A percentile compares a stretch with the other conserved stretches of the same genome.
These are phyloP conservation scores for Multifurca ochricompacta DNA, from an alignment of 768 basidiomycete genomes.

Conservation along the genomic window DNA sequence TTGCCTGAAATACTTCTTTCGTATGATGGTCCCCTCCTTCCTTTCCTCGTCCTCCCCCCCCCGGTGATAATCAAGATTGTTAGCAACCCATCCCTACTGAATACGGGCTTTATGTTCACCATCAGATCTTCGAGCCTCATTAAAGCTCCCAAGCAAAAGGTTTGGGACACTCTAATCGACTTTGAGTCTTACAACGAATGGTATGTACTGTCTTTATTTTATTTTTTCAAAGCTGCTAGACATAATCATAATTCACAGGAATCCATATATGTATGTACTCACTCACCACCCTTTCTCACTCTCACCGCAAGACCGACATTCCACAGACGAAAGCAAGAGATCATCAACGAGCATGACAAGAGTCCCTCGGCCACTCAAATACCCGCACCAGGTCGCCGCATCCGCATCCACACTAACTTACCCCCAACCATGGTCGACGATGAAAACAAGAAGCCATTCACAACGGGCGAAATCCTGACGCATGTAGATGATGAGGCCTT, in stretches of 20 bases:
- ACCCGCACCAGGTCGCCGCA: neutral
- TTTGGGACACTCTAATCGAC: constrained; percentile 11
- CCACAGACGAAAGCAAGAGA: neutral
- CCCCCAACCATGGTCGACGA: constrained; percentile 11
- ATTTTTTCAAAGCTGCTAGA: neutral
- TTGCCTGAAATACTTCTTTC: no score
- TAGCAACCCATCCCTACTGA: no score
- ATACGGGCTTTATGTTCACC: neutral
- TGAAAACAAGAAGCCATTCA: neutral
- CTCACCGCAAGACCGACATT: neutral
- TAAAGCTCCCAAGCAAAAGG: constrained; percentile 1
- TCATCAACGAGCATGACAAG: constrained; percentile 3
- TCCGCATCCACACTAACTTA: neutral
- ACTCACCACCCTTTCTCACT: neutral
- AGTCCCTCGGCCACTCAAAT: neutral
- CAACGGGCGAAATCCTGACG: constrained; percentile 4
- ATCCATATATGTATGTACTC: constrained; percentile 3
- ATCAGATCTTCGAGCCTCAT: constrained; percentile 9
- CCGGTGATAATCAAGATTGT: no score
- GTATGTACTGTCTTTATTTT: neutral
- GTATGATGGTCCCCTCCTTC: no score
- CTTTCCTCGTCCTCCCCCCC: no score
- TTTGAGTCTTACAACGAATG: constrained; percentile 10
- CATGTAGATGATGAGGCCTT: constrained; percentile 1
- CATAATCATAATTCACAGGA: neutral